These are phyloP conservation scores for Danielia oregonensis DNA, from an alignment of 805 yeast genomes.

Conservation along the genomic window DNA sequence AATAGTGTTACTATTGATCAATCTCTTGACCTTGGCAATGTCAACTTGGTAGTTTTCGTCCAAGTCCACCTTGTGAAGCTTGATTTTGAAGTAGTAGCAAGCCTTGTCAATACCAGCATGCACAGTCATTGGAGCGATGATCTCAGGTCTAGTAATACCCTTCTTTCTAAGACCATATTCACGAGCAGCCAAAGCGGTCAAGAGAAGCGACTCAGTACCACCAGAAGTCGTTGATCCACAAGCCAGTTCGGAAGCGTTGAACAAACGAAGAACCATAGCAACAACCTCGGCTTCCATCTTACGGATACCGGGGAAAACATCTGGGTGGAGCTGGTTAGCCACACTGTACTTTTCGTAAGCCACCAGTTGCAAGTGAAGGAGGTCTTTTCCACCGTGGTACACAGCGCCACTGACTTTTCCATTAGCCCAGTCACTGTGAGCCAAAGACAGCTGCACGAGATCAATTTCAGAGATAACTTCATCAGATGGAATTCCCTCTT, in stretches of 20 bases:
- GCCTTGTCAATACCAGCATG: conserved; percentile 98
- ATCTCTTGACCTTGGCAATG: conserved; percentile 51
- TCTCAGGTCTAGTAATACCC: conserved; percentile 72
- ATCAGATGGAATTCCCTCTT: conserved; percentile 47
- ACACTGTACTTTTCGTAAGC: conserved; percentile 78
- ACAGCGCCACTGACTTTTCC: conserved; percentile 95
- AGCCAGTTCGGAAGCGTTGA: conserved; percentile 63
- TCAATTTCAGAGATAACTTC: conserved; percentile 51
- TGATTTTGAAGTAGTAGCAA: conserved; percentile 84
- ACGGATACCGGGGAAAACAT: conserved; percentile 92
- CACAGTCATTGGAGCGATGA: conserved; percentile 82
- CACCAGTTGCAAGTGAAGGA: conserved; percentile 66
- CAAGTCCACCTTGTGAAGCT: conserved; percentile 72
- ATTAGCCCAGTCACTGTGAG: conserved; percentile 74
- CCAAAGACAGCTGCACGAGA: conserved; percentile 39
- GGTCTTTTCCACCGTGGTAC: conserved; percentile 88
- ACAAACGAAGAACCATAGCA: conserved; percentile 77
- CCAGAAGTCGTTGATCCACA: conserved; percentile 87
- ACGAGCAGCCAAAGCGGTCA: conserved; percentile 87
- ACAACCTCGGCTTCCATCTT: conserved; percentile 97
- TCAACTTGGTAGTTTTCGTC: conserved; percentile 69
- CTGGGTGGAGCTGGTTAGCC: conserved; percentile 95
- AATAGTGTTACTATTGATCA: conserved; percentile 77
- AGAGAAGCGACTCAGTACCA: conserved; percentile 87
- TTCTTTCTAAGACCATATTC: conserved; percentile 58